These are phyloP conservation scores for Penicillium sp. DNA, from an alignment of 2,329 filamentous ascomycete species.

Conservation along the genomic window DNA sequence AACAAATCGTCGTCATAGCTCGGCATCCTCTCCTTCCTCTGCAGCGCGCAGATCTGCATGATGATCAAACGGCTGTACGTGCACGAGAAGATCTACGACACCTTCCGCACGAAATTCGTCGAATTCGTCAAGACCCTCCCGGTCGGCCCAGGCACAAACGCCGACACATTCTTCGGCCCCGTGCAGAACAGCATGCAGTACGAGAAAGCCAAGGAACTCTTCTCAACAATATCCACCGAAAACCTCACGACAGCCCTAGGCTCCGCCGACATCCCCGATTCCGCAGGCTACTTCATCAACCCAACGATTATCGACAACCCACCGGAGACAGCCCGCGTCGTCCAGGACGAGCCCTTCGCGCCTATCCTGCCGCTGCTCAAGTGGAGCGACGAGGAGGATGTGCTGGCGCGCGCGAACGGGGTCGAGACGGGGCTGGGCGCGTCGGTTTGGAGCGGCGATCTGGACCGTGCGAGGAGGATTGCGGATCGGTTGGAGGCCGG, in stretches of 20 bases:
- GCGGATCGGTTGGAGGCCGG: conserved; percentile 62
- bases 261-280: conserved; percentile 47
- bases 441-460: conserved; percentile 62
- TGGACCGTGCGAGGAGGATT: conserved; percentile 56
- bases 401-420: conserved; percentile 61
- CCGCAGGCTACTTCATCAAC: conserved; percentile 61
- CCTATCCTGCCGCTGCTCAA: conserved; percentile 68
- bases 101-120: conserved; percentile 56
- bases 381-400: conserved; percentile 66
- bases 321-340: conserved; percentile 59
- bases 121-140: conserved; percentile 51
- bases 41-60: conserved; percentile 62
- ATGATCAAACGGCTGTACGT: conserved; percentile 65
- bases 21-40: conserved; percentile 56
- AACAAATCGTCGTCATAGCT: conserved; percentile 34
- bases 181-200: conserved; percentile 70
- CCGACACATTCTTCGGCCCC: conserved; percentile 60
- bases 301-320: conserved; percentile 65
- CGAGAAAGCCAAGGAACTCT: conserved; percentile 61
- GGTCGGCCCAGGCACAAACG: conserved; percentile 46
- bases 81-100: conserved; percentile 63
- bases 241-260: conserved; percentile 59
- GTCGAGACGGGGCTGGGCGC: conserved; percentile 60
- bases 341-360: conserved; percentile 66
- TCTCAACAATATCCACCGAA: conserved; percentile 60